Conservation (phyloP, 2,329 filamentous ascomycete genomes). For the Aspergillus flavus region DNA sequence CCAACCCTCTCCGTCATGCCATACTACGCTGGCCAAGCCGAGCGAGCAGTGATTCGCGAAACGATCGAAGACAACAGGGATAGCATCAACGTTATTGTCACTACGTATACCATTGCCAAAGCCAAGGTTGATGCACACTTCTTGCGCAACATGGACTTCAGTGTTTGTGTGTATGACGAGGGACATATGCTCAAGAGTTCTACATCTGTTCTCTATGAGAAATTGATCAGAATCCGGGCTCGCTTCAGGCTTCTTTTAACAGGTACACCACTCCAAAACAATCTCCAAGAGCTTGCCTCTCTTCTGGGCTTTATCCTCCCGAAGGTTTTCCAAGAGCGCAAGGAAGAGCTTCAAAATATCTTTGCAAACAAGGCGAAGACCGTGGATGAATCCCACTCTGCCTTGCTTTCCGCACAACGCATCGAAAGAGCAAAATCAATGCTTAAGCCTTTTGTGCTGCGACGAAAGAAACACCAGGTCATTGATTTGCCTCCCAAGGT, state of each 20-base stretch:
- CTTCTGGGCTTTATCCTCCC: constrained; percentile 95
- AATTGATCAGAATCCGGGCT: constrained; percentile 74
- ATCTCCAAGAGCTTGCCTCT: constrained; percentile 86
- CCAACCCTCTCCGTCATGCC: constrained; percentile 71
- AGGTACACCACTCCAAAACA: constrained; percentile 95
- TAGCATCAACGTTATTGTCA: constrained; percentile 70
- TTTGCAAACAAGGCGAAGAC: constrained; percentile 92
- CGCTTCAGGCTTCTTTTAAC: constrained; percentile 85
- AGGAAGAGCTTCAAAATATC: constrained; percentile 78
- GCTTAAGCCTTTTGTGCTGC: constrained; percentile 91
- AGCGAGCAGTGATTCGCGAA: constrained; percentile 69
- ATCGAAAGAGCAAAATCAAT: constrained; percentile 87
- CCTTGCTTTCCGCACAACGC: constrained; percentile 82
- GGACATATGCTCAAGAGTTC: constrained; percentile 92
- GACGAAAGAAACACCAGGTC: constrained; percentile 90
- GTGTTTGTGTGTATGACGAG: constrained; percentile 80
- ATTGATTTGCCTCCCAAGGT: constrained; percentile 82
- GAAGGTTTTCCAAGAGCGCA: constrained; percentile 72
- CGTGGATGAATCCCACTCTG: constrained; percentile 70
- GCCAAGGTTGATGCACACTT: constrained; percentile 65
- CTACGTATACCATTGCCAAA: constrained; percentile 70
- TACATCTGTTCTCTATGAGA: constrained; percentile 77
- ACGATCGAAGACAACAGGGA: constrained; percentile 65
- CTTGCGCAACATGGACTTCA: constrained; percentile 61
- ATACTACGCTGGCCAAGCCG: constrained; percentile 71